Evolutionary conservation across 108 stramenopile genomes (phyloP), one percentile per base, ranked within the genome.

Genomic region (Seminavis robusta): DNA sequence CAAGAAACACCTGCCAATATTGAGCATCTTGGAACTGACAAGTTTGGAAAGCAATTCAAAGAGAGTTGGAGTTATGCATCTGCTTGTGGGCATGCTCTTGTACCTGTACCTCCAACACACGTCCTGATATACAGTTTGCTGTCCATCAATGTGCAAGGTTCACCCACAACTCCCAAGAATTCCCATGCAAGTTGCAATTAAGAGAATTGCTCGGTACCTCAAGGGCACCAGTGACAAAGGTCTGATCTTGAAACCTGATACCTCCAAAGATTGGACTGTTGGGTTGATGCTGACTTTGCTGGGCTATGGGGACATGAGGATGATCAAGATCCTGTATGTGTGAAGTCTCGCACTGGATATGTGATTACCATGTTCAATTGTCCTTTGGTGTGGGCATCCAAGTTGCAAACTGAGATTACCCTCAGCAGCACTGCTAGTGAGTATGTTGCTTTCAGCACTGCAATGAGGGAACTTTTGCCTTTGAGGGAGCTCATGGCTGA

Each of bases 231-330:
- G 31, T 15, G 47, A 59, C 25, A 39, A 68, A 20, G 80, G 75
- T n/a, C 25, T 67, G 5, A 61, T 70, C 25, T 15, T 81, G 2
- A 29, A 38, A 26, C 67, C 59, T 1, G n/a, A n/a, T n/a, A n/a
- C n/a, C 15, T 19, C 25, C 3, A 23, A 9, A 28, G 29, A 15
- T 42, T 75, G 24, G 66, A 75, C 27, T 52, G 60, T 8, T 80
- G 67, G 47, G 72, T 73, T 0, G 72, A 79, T 47, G 69, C 69
- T 19, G 69, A 74, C 33, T 75, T 75, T 61, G 63, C 79, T 20
- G 70, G 79, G 13, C 30, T 71, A 6, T 76, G 51, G 33, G 39
- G 51, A 1, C 21, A 33, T 1, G 81, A 78, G 47, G 52, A 58
- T 7, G 2, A 25, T 0, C 19, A 41, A 5, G 68, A 77, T 51